Conservation (phyloP, 306 rosid species). For the Coriaria nepalensis region DNA sequence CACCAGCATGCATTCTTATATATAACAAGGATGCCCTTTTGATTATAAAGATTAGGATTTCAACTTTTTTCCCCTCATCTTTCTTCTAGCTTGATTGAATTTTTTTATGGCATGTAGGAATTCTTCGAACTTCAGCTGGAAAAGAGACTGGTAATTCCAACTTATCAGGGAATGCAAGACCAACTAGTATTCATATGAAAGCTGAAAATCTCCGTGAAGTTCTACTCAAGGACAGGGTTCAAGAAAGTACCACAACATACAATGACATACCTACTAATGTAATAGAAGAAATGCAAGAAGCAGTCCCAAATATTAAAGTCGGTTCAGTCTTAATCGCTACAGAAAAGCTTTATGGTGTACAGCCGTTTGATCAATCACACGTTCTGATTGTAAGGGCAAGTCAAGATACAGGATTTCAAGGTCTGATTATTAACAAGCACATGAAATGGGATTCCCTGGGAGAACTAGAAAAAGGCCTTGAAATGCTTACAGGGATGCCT, state of each 20-base stretch:
- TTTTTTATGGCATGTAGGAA: conserved; percentile 25
- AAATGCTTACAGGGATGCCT: conserved; percentile 42
- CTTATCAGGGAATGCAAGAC: conserved; percentile 16
- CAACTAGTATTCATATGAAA: conserved; percentile 23
- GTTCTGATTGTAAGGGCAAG: conserved; percentile 65
- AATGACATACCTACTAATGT: conserved; percentile 22
- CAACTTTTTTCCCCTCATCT: neutral
- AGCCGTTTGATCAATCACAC: conserved; percentile 61
- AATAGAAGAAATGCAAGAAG: conserved; percentile 22
- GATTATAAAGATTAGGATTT: neutral
- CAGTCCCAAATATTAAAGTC: conserved; percentile 22
- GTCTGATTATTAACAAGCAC: conserved; percentile 68
- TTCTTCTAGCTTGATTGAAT: conserved; percentile 5
- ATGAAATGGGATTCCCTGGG: conserved; percentile 48
- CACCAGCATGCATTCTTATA: too few species aligned
- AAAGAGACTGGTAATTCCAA: conserved; percentile 17
- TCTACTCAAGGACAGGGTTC: conserved; percentile 21
- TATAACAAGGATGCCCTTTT: too few species aligned
- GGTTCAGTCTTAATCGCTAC: conserved; percentile 68
- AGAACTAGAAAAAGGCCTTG: conserved; percentile 34
- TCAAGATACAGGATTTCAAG: conserved; percentile 54
- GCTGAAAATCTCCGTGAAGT: conserved; percentile 25
- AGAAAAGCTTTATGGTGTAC: conserved; percentile 39
- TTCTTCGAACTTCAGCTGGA: conserved; percentile 30
- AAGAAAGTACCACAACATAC: conserved; percentile 22